These are phyloP conservation scores for Fallopia convolvulus DNA, from an alignment of 148 eudicot genomes.

Conservation along the genomic window DNA sequence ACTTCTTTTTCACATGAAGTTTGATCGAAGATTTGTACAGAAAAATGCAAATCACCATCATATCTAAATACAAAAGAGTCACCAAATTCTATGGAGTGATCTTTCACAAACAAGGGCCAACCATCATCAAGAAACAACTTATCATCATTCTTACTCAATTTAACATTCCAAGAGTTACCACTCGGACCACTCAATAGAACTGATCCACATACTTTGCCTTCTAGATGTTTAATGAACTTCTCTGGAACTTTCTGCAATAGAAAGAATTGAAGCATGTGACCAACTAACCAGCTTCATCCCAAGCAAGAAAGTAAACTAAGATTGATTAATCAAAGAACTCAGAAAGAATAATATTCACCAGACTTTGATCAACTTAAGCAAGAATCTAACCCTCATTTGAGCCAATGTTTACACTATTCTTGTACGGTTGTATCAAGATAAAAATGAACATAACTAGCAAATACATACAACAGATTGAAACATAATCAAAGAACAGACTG, in stretches of 20 bases:
- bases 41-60: conserved; percentile 60
- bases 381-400: background rate
- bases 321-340: background rate
- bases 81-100: conserved; percentile 62
- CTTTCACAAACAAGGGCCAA: conserved; percentile 67
- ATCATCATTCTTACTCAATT: conserved; percentile 36
- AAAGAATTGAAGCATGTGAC: conserved; percentile 3
- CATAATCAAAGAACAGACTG: background rate
- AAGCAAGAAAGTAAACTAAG: background rate
- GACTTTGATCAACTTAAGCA: background rate
- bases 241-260: conserved; percentile 60
- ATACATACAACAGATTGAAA: background rate
- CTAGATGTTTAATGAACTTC: conserved; percentile 53
- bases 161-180: conserved; percentile 63
- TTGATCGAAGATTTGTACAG: conserved; percentile 68
- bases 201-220: conserved; percentile 37
- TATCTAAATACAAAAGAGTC: conserved; percentile 75
- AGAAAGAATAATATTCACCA: background rate
- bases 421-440: background rate
- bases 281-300: background rate
- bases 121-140: conserved; percentile 56
- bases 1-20: conserved; percentile 82
- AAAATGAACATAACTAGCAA: background rate
- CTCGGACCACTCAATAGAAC: conserved; percentile 68
- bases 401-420: background rate